These are phyloP conservation scores for Daucus carota DNA, from an alignment of 129 eudicot species.

Conservation along the genomic window DNA sequence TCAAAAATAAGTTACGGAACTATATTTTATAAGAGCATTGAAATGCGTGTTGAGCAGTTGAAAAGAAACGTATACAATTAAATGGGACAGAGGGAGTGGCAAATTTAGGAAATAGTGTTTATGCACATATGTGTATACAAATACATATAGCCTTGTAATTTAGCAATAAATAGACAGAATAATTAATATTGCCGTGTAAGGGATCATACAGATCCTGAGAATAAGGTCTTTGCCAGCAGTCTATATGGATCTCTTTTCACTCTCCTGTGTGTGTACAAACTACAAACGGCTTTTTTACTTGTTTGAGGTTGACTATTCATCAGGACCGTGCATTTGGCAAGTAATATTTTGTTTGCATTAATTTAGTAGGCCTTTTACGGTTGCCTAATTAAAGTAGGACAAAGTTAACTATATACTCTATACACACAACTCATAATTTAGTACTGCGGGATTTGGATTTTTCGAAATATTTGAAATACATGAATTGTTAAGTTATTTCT, in stretches of 20 bases:
- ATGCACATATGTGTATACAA: not conserved
- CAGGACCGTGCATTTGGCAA: not conserved
- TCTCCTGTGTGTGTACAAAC: not conserved
- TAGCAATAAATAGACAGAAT: no score
- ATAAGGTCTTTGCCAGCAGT: not conserved
- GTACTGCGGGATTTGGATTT: not conserved
- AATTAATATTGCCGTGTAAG: not conserved
- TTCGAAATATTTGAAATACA: not conserved
- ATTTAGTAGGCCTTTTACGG: not conserved
- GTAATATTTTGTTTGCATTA: not conserved
- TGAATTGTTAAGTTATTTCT: not conserved
- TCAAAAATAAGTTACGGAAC: no score
- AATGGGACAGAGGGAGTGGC: no score
- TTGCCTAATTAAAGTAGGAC: not conserved
- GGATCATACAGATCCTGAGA: not conserved
- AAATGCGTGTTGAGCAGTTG: no score
- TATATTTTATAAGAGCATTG: no score
- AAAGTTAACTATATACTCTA: not conserved
- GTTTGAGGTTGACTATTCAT: not conserved
- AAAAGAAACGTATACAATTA: no score
- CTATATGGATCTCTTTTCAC: no score
- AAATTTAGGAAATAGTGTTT: not conserved
- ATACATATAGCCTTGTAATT: not conserved
- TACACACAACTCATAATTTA: not conserved
- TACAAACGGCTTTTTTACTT: not conserved